Conservation (phyloP, 2,329 filamentous ascomycete species). For the Graphilbum ipis-grandicollis region DNA sequence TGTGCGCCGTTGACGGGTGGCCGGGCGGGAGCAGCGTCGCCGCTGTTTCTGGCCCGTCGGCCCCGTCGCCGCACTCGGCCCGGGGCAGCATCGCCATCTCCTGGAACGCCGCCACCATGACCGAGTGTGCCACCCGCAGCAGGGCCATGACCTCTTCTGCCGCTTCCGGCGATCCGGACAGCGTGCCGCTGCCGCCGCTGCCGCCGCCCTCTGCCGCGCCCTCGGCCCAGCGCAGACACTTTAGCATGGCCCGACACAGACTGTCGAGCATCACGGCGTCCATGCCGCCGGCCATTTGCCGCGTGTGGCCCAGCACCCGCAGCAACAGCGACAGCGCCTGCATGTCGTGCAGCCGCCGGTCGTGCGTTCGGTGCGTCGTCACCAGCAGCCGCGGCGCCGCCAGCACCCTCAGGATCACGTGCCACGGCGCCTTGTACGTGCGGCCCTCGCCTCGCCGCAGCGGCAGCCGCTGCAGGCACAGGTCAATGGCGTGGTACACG, state of each 20-base stretch:
- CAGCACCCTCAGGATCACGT: constrained; percentile 21
- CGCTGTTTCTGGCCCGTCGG: not conserved
- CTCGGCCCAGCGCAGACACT: constrained; percentile 5
- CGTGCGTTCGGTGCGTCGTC: constrained; percentile 6
- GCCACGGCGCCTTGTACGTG: constrained; percentile 23
- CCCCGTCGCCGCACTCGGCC: not conserved
- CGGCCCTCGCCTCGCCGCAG: constrained; percentile 12
- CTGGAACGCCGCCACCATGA: constrained; percentile 8
- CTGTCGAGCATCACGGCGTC: constrained; percentile 19
- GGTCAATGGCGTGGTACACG: constrained; percentile 18
- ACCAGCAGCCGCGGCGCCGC: constrained; percentile 17
- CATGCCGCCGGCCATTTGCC: constrained; percentile 13
- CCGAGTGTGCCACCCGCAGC: constrained; percentile 6
- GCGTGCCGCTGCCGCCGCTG: not conserved
- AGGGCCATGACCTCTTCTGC: not conserved
- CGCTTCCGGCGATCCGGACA: not conserved
- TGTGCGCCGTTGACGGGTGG: constrained; percentile 16
- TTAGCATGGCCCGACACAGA: constrained; percentile 12
- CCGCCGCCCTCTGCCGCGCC: not conserved
- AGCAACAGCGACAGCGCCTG: constrained; percentile 17
- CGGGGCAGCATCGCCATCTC: constrained; percentile 11
- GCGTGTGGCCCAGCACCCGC: constrained; percentile 14
- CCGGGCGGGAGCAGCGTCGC: not conserved
- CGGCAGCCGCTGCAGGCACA: constrained; percentile 14
- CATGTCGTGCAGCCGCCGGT: constrained; percentile 11